Evolutionary conservation across 768 basidiomycete species (phyloP).

Genomic region (Suillus sp.): DNA sequence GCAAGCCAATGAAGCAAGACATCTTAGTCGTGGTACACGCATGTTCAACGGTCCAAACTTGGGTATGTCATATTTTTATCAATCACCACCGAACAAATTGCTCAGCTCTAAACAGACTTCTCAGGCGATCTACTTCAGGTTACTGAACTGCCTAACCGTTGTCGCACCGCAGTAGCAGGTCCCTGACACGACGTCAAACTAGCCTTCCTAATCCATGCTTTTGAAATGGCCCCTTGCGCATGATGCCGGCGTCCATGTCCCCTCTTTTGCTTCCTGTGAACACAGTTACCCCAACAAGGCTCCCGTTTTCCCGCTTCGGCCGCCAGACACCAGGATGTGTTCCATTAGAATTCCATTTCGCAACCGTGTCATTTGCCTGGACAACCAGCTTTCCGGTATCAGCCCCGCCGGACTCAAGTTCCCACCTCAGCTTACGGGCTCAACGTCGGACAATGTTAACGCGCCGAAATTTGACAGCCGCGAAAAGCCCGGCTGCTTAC

Average conservation of each 20-base stretch:
- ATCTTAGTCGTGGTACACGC: constrained; percentile 7
- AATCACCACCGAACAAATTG: background rate
- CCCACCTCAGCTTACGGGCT: background rate
- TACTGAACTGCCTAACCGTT: background rate
- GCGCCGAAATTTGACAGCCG: constrained; percentile 4
- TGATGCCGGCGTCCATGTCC: background rate
- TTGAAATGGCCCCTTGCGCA: background rate
- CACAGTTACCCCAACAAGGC: constrained; percentile 4
- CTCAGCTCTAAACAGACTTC: constrained; percentile 2
- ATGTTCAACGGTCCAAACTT: background rate
- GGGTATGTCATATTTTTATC: background rate
- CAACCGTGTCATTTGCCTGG: constrained; percentile 12
- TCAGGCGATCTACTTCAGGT: constrained; percentile 3
- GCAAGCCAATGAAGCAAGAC: constrained; percentile 3
- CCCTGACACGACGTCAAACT: background rate
- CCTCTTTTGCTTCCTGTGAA: constrained; percentile 3
- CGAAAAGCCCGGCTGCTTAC: constrained; percentile 15
- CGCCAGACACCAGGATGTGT: constrained; percentile 7
- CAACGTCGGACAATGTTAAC: background rate
- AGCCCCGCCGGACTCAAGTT: constrained; percentile 3
- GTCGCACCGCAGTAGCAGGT: constrained; percentile 1
- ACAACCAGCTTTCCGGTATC: constrained; percentile 8
- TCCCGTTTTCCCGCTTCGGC: constrained; percentile 9
- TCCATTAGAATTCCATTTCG: constrained; percentile 1
- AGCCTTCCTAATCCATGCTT: constrained; percentile 1